Conservation (phyloP, 352 stramenopile genomes). For the Globisporangium sylvaticum region DNA sequence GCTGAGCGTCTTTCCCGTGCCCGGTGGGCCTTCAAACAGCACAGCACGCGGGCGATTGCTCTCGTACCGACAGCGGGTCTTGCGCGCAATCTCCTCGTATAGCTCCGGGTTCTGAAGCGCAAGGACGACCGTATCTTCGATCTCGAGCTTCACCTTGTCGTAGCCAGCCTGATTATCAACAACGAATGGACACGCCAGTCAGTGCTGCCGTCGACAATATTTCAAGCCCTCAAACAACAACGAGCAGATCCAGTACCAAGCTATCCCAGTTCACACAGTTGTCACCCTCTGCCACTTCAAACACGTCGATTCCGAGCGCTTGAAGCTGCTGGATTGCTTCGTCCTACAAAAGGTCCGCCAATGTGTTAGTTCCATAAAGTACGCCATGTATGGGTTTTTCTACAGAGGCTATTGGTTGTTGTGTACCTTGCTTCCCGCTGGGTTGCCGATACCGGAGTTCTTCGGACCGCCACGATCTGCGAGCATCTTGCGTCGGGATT, state of each 20-base stretch:
- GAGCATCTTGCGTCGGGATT: constrained; percentile 54
- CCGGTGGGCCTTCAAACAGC: constrained; percentile 92
- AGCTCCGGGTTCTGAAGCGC: constrained; percentile 90
- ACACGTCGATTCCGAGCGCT: constrained; percentile 77
- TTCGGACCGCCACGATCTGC: constrained; percentile 19
- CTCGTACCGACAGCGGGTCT: constrained; percentile 87
- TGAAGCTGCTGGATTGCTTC: constrained; percentile 81
- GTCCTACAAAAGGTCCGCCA: constrained; percentile 29
- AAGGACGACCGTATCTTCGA: constrained; percentile 90
- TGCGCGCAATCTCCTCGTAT: constrained; percentile 88
- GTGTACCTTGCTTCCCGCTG: constrained; percentile 42
- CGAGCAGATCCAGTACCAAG: constrained; percentile 35
- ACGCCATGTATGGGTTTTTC: too few relatives aligned
- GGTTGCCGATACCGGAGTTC: background rate
- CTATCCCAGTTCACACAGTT: constrained; percentile 78
- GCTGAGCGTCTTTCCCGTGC: constrained; percentile 93
- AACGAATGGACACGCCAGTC: background rate
- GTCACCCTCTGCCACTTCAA: constrained; percentile 56
- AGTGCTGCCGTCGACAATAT: background rate
- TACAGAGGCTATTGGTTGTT: too few relatives aligned
- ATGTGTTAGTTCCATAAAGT: background rate
- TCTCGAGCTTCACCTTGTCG: constrained; percentile 87
- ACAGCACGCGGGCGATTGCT: constrained; percentile 88
- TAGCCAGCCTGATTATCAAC: constrained; percentile 70
- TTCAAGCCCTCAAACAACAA: background rate